Evolutionary conservation across 495 filamentous ascomycete species (phyloP), one percentile per base, ranked within the genome.

Genomic region (Penicillium soppii): DNA sequence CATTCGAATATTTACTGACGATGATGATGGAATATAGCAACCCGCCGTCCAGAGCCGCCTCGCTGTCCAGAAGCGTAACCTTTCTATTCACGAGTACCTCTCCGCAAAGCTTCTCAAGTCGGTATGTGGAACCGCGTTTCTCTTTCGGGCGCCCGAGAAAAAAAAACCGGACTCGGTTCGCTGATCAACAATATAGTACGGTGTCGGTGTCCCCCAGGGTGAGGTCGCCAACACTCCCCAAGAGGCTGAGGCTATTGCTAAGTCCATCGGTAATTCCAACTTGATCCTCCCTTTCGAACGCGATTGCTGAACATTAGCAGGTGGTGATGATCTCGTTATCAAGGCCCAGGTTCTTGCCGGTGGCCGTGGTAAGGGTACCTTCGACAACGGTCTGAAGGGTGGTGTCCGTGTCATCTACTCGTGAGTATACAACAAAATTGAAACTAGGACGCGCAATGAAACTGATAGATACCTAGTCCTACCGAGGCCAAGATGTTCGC

Each of bases 391-490:
- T 56, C 84, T 97, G 65, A 98, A 98, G 82, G 94, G 94, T 68
- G 94, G 94, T 76, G 94, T 98, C 58, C 85, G 94, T 57, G 90
- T 98, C 63, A 95, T 98, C 70, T 97, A 96, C 83, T 97, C 92
- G 82, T 88, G 68, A 65, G 85, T 73, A 20, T 27, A 10, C 1
- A 38, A 33, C 3, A 25, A 17, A 22, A 8, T 22, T 15, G 19
- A 22, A 7, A 20, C 48, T 7, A 20, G 4, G 16, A 23, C 40
- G 9, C 19, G 20, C 9, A 38, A 13, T 26, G 9, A 50, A 51
- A 39, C 74, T 71, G 36, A 47, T 15, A 16, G 12, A 41, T 50
- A 44, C 52, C 29, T 54, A 88, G 85, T 39, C 80, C 87, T 26
- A 84, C 83, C 53, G 87, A 90, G 79, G 94, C 94, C 67, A 91